phyloP scores from a whole-genome alignment of 495 filamentous ascomycete species.

The Chaetomium cochliodes region DNA sequence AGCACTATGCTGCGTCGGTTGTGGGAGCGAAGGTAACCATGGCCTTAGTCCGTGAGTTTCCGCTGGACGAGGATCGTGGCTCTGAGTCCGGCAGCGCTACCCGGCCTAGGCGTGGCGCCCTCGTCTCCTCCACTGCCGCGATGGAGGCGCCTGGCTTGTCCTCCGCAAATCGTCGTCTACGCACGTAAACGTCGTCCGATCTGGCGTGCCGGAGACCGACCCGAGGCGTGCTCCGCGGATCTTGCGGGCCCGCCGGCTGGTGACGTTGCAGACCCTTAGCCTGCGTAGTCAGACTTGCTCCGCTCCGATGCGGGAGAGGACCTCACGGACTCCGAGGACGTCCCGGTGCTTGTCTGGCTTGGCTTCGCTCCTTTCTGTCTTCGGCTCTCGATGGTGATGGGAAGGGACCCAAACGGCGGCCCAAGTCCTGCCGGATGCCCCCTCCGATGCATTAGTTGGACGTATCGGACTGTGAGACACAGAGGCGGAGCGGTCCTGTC shows the following conservation, averaged over 20 bases:
- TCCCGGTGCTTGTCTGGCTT: background rate
- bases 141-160: background rate
- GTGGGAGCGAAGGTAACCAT: background rate
- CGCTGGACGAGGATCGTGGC: background rate
- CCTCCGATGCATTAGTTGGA: conserved; percentile 1
- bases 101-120: background rate
- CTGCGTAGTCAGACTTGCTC: background rate
- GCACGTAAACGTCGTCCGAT: background rate
- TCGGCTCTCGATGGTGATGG: background rate
- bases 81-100: conserved; percentile 3
- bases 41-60: background rate
- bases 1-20: conserved; percentile 1
- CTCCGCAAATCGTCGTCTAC: background rate
- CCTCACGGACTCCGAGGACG: background rate
- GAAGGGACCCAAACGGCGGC: background rate
- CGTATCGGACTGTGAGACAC: background rate
- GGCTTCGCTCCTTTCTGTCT: background rate
- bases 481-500: background rate
- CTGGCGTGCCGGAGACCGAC: background rate
- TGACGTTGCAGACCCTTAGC: background rate
- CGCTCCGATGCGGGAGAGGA: background rate
- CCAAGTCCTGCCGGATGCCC: background rate
- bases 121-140: background rate
- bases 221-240: background rate
- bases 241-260: background rate